These are phyloP conservation scores for Podospora conica DNA, from an alignment of 495 filamentous ascomycete species.

Conservation along the genomic window DNA sequence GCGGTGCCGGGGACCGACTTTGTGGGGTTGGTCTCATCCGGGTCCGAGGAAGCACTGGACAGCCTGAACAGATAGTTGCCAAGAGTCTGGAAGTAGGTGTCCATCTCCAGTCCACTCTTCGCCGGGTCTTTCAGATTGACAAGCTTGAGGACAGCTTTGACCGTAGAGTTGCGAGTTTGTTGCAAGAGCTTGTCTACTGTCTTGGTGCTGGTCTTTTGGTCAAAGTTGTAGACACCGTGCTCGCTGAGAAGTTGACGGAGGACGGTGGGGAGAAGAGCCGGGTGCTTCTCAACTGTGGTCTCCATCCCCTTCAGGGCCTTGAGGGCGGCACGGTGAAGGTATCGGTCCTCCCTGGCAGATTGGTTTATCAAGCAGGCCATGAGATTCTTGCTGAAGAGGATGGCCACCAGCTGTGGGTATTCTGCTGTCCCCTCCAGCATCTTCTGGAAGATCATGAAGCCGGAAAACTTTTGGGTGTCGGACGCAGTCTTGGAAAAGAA, in stretches of 20 bases:
- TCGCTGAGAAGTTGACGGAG: conserved; percentile 61
- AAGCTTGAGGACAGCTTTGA: conserved; percentile 41
- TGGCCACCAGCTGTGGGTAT: conserved; percentile 22
- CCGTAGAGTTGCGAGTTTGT: conserved; percentile 48
- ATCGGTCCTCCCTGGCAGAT: conserved; percentile 71
- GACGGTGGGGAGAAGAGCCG: conserved; percentile 52
- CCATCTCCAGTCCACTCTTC: conserved; percentile 28
- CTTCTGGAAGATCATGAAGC: conserved; percentile 77
- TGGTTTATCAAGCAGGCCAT: conserved; percentile 84
- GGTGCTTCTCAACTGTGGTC: conserved; percentile 56
- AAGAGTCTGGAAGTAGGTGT: conserved; percentile 43
- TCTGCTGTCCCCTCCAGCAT: conserved; percentile 49
- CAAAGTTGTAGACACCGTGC: conserved; percentile 70
- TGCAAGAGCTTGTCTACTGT: conserved; percentile 71
- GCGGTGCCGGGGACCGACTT: conserved; percentile 34
- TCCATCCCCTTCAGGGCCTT: conserved; percentile 66
- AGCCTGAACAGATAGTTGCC: conserved; percentile 50
- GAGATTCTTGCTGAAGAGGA: conserved; percentile 74
- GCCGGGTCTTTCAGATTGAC: conserved; percentile 27
- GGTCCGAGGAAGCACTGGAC: conserved; percentile 21
- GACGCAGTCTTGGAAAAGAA: conserved; percentile 76
- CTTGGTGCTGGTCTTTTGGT: conserved; percentile 81
- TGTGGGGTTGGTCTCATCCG: conserved; percentile 10
- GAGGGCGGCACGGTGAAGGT: conserved; percentile 72
- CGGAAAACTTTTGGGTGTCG: conserved; percentile 81